Evolutionary conservation across 495 filamentous ascomycete species (phyloP), one percentile per base, ranked within the genome.

Genomic region (Entonaema liquescens): DNA sequence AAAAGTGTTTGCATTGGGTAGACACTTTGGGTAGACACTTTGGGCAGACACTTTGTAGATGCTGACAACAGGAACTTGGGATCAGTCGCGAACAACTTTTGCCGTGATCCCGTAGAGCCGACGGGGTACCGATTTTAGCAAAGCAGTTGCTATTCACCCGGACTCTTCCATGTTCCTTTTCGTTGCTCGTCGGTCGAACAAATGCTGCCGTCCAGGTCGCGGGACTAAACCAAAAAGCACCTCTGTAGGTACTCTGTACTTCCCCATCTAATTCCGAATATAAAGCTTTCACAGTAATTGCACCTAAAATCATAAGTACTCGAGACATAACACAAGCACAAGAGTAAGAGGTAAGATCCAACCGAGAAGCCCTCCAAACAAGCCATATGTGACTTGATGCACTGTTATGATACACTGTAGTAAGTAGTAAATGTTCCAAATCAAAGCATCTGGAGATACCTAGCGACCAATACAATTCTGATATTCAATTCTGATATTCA

Each of bases 101-200:
- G 49, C 68, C 68, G 61, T 26, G 38, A 17, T 60, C 35, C 59
- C 56, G 68, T 58, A 60, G 61, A 61, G 50, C 58, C 59, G 58
- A 67, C 31, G 35, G 55, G 38, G 42, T 47, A 47, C 19, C 17
- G 42, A 47, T 21, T 47, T 47, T 19, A 47, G 42, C 42, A 47
- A 54, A 53, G 31, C 58, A 13, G 59, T 35, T 23, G 31, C 26
- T 64, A 71, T 72, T 72, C 63, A 67, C 23, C 69, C 69, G 69
- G 64, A 36, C 31, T 38, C 36, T 66, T 66, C 25, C 21, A 44
- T 42, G 31, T 50, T 21, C 25, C 60, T 13, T n/a, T 26, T 44
- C 19, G 17, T 67, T 58, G 63, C 47, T 38, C 28, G 25, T 67
- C 63, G 69, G 59, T 56, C 64, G 33, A 67, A 67, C 68, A 71